Conservation (phyloP, 2,329 filamentous ascomycete species). For the Domatiomyces globalis region DNA sequence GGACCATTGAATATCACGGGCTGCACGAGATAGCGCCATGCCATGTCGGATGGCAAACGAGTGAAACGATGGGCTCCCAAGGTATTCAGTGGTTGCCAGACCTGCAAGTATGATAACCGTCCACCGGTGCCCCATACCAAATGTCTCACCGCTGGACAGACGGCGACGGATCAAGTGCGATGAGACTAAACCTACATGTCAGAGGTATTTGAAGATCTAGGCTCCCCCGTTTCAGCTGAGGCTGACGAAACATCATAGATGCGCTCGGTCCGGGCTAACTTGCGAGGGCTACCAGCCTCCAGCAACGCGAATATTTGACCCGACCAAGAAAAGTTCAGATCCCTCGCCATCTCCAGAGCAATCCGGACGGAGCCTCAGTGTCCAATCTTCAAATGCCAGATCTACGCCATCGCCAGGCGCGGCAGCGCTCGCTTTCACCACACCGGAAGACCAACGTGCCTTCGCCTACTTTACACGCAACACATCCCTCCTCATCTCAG, state of each 20-base stretch:
- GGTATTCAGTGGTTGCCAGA: constrained; percentile 12
- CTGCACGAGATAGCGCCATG: not conserved
- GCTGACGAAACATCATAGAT: not conserved
- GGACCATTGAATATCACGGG: no score
- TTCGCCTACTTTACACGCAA: constrained; percentile 12
- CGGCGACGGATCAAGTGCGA: constrained; percentile 11
- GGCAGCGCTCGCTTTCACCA: constrained; percentile 2
- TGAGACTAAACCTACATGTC: constrained; percentile 9
- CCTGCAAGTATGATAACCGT: constrained; percentile 10
- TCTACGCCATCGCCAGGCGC: no score
- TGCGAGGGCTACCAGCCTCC: constrained; percentile 11
- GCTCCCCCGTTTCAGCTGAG: not conserved
- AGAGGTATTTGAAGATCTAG: constrained; percentile 2
- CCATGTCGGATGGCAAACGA: constrained; percentile 1
- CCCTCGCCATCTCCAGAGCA: not conserved
- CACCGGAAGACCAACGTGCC: constrained; percentile 7
- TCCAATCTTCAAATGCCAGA: no score
- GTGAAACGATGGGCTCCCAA: constrained; percentile 12
- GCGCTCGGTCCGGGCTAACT: constrained; percentile 2
- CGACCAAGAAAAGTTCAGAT: not conserved
- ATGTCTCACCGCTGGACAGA: constrained; percentile 1
- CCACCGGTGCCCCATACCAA: not conserved
- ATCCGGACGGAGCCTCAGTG: not conserved
- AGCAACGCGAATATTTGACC: constrained; percentile 10
- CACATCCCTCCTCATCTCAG: constrained; percentile 8